Evolutionary conservation across 1,284 basidiomycete species (phyloP).

Genomic region (Apiotrichum siamense): DNA sequence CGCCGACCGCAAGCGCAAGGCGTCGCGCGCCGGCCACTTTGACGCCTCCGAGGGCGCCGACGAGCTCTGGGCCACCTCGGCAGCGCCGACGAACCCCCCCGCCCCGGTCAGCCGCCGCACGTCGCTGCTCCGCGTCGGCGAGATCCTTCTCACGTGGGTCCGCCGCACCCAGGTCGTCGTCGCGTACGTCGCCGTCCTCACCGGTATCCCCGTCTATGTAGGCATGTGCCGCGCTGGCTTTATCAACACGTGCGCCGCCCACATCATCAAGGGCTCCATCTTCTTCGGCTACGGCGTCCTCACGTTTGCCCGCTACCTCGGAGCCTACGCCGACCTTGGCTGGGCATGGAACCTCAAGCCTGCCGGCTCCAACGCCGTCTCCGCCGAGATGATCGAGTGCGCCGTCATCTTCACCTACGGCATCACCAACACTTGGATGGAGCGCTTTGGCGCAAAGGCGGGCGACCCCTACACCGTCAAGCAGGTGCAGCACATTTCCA

Average conservation of each 20-base stretch:
- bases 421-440: constrained; percentile 92
- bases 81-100: neutral
- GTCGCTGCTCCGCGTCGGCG: constrained; percentile 6
- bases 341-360: constrained; percentile 84
- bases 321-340: constrained; percentile 76
- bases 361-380: constrained; percentile 46
- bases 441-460: constrained; percentile 73
- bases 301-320: constrained; percentile 85
- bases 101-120: neutral
- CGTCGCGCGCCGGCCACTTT: constrained; percentile 20
- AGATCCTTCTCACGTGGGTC: constrained; percentile 32
- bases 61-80: neutral
- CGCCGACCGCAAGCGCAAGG: constrained; percentile 3
- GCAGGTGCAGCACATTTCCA: constrained; percentile 90
- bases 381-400: constrained; percentile 84
- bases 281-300: constrained; percentile 88
- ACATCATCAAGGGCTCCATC: constrained; percentile 87
- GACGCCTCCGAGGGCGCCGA: constrained; percentile 17
- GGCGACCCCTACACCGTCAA: constrained; percentile 87
- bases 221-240: constrained; percentile 51
- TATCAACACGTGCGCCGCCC: constrained; percentile 78
- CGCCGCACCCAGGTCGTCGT: constrained; percentile 35
- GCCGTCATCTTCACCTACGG: constrained; percentile 84
- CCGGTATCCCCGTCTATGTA: constrained; percentile 32
- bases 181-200: constrained; percentile 35